Evolutionary conservation across 2,329 filamentous ascomycete species (phyloP), one percentile per base, ranked within the genome.

Genomic region (Chaetomiaceae sp.): DNA sequence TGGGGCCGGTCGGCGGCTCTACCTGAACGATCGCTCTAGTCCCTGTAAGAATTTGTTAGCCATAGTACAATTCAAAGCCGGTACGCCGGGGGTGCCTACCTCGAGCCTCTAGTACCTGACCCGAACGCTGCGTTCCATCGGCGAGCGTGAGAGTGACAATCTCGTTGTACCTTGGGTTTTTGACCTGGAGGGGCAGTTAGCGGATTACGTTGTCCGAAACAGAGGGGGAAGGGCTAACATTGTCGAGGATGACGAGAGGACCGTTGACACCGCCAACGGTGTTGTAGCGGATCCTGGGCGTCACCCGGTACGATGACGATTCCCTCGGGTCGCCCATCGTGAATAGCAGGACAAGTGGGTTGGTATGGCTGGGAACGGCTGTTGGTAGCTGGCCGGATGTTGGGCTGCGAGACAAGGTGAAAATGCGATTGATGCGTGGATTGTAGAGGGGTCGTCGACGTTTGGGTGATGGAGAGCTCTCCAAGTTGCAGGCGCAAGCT

Each of bases 241-340:
- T 95, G 71, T 97, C 94, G 63, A 99, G 82, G 68, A 99, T 92
- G 69, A 99, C 94, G 73, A 99, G 82, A 66, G 94, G 94, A 55
- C 94, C 94, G 76, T 99, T 99, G 74, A 99, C 86, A 78, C 92
- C 92, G 68, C 90, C 89, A 69, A 99, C 90, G 65, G 94, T 99
- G 79, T 99, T 99, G 84, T 99, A 99, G 67, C 87, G 85, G 74
- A 97, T 73, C 66, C 79, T 74, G 55, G 80, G 80, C 62, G 76
- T 70, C 64, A 83, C 73, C 58, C 78, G 80, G 71, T 82, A 83
- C 59, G 79, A 80, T 55, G 78, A 79, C 58, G 79, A 75, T 64
- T 80, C 78, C 68, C 80, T 76, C 53, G 77, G 77, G 70, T 83
- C 80, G 65, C 72, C 66, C 77, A 80, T 80, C 63, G 64, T 69